These are phyloP conservation scores for Sugiyamaella marilandica DNA, from an alignment of 805 yeast genomes.

Conservation along the genomic window DNA sequence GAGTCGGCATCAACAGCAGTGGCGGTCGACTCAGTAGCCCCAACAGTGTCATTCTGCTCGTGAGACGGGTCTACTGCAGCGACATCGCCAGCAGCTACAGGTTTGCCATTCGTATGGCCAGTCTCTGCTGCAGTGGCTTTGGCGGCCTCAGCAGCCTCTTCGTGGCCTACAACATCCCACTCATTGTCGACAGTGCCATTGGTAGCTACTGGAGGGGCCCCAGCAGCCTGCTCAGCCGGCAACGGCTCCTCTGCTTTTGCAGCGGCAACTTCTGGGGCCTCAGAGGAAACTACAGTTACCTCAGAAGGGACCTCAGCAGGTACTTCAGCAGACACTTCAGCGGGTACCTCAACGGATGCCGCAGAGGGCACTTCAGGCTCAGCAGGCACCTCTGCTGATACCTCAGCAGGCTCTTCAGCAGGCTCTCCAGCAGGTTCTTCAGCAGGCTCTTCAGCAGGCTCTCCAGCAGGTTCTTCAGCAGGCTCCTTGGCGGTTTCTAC, in stretches of 20 bases:
- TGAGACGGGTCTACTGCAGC: not conserved
- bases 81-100: not conserved
- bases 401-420: not conserved
- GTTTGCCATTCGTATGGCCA: not conserved
- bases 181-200: constrained; percentile 13
- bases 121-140: not conserved
- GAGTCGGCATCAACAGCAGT: constrained; percentile 5
- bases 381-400: not conserved
- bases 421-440: not conserved
- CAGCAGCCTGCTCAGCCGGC: not conserved
- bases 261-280: too few species aligned
- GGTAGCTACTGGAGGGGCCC: not conserved
- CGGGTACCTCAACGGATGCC: not conserved
- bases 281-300: not conserved
- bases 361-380: not conserved
- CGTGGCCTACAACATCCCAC: constrained; percentile 1
- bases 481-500: constrained; percentile 20
- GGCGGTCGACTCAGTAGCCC: not conserved
- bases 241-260: not conserved
- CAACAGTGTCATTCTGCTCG: not conserved
- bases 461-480: constrained; percentile 20
- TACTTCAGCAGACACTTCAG: too few species aligned
- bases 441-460: constrained; percentile 21
- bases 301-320: not conserved
- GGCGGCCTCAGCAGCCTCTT: not conserved